Base-by-base conservation (phyloP, 441 rosid species). In the Theobroma grandiflorum region DNA sequence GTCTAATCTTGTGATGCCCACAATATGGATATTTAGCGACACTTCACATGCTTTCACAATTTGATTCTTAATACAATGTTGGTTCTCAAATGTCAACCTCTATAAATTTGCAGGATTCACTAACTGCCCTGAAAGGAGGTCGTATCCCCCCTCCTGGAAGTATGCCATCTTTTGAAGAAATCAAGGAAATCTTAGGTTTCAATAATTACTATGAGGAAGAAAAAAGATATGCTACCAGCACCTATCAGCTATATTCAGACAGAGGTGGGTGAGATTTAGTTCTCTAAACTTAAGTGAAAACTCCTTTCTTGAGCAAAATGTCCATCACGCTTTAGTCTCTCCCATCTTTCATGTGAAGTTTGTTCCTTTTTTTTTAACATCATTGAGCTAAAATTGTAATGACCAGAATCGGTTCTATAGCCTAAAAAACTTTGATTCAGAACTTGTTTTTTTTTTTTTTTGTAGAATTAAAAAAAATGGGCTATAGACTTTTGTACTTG, bases 111-210 rank as follows among this genome's bases (percentile, higher is more conserved):
- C 88, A 96, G 99, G 98, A 91, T 74, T 85, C 98, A 75, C 83
- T 96, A 14, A 70, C 74, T 74, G 98, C 97, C 64, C 90, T 96
- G 61, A 95, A 90, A 83, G 91, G 99, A 81, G 98, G 99, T 15
- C 90, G 97, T 61, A 86, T 96, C 61, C 98, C 98, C 76, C 89
- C 97, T 63, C 99, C 98, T 33, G 98, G 96, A 88, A 96, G 94
- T 90, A 91, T 95, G 94, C 92, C 94, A 10, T 81, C 98, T 67
- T 91, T 95, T 73, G 89, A 90, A 75, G 98, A 94, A 85, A 91
- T 96, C 33, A 84, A 93, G 83, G 94, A 92, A 78, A 87, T 88
- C 65, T 83, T 95, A 79, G 98, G 99, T 75, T 91, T 89, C 84
- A 90, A 91, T 5, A 22, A 84, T 58, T 95, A 93, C 87, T 91